Base-by-base conservation (phyloP, 805 yeast genomes). In the Saccharomycopsis sp. region DNA sequence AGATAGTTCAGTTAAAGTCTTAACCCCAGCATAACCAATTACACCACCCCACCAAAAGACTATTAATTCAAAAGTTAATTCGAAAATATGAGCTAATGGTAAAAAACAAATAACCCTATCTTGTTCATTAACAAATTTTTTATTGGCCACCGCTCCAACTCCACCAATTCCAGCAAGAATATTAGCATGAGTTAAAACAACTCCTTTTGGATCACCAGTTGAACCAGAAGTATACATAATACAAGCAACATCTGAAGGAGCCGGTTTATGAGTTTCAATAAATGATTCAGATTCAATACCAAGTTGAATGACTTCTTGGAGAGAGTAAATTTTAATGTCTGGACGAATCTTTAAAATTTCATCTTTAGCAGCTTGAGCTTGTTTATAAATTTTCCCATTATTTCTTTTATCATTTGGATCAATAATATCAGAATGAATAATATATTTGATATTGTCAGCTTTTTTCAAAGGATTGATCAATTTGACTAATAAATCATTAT, bases 61-160 rank as follows among this genome's bases (percentile, higher is more conserved):
- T 23, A 74, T 60, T 54, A 87, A 66, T 66, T 92, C 98, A 49
- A 92, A 87, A 3, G 76, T 85, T 61, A 86, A 69, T 66, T 92
- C 98, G 52, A 92, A 84, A 52, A 92, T 92, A 57, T 92, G 98
- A 6, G 98, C 98, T 55, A 92, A 72, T 10, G 98, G 98, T 58
- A 92, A 72, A 60, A 89, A 88, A 14, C 88, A 80, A 60, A 92
- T 76, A 48, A 89, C 64, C 51, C 86, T 71, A 62, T 92, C 97
- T 27, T 60, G 60, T 18, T 63, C 62, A 42, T 54, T 62, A 39
- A 86, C 72, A 33, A 62, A 39, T 17, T 62, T 61, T 41, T 74
- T 65, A 34, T 69, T 68, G 39, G 86, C 77, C 52, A 73, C 70
- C 33, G 75, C 65, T 21, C 79, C 59, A 43, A 84, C 76, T 64